These are phyloP conservation scores for Stellera chamaejasme DNA, from an alignment of 345 rosid species.

Conservation along the genomic window DNA sequence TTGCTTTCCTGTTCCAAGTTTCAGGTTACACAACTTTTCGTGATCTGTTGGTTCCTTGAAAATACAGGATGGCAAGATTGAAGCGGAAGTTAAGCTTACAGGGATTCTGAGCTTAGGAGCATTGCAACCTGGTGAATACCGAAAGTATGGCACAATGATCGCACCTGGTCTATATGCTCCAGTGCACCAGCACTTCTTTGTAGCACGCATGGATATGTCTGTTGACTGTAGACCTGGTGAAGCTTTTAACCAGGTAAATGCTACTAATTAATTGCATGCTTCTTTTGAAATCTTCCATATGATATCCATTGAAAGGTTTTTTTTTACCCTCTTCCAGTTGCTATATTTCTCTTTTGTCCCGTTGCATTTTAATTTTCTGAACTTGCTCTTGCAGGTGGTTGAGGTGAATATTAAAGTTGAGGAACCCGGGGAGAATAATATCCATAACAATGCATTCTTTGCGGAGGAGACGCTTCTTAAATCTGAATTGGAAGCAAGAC, in stretches of 20 bases:
- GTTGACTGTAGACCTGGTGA: constrained; percentile 91
- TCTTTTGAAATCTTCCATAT: too few relatives aligned
- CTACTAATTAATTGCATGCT: not conserved
- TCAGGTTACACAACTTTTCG: not conserved
- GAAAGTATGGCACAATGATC: constrained; percentile 84
- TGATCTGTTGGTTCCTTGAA: not conserved
- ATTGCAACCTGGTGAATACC: constrained; percentile 74
- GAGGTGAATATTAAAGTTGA: constrained; percentile 76
- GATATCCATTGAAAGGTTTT: not conserved
- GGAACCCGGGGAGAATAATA: constrained; percentile 66
- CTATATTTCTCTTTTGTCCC: not conserved
- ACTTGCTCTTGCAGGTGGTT: constrained; percentile 49
- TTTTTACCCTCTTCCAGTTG: not conserved
- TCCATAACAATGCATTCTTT: constrained; percentile 86
- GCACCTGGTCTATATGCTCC: constrained; percentile 93
- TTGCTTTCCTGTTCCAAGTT: constrained; percentile 1
- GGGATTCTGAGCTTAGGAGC: constrained; percentile 94
- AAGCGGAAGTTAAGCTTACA: constrained; percentile 89
- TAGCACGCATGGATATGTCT: constrained; percentile 91
- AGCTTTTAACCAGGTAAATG: constrained; percentile 68
- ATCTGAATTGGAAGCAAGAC: constrained; percentile 72
- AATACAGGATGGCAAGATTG: constrained; percentile 83
- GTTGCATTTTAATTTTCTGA: not conserved
- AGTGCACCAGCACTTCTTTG: constrained; percentile 89
- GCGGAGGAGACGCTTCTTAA: constrained; percentile 70